These are phyloP conservation scores for Ballota nigra DNA, from an alignment of 257 asterid species.

Conservation along the genomic window DNA sequence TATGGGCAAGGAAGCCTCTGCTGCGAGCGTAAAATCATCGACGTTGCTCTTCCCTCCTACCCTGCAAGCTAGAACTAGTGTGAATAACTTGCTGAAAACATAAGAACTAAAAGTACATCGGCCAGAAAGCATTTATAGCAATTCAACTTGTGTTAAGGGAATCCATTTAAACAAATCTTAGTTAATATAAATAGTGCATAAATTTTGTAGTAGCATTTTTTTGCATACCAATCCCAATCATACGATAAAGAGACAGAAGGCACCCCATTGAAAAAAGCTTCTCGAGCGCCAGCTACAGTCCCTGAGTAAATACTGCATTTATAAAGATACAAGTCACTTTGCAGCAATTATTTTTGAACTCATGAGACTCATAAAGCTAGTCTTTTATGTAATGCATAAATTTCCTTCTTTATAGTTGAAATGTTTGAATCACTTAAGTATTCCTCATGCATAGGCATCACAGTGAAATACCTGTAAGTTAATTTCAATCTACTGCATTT, in stretches of 20 bases:
- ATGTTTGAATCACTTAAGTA: background rate
- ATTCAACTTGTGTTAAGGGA: no score
- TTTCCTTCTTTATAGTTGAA: background rate
- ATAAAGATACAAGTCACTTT: constrained; percentile 43
- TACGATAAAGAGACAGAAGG: constrained; percentile 81
- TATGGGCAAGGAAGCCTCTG: constrained; percentile 80
- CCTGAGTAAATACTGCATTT: constrained; percentile 79
- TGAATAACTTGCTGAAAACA: background rate
- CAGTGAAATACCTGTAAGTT: constrained; percentile 1
- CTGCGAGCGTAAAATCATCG: constrained; percentile 60
- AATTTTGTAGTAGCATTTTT: background rate
- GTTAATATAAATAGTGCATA: background rate
- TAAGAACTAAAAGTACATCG: background rate
- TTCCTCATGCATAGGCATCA: background rate
- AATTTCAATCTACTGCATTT: background rate
- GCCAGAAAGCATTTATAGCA: background rate
- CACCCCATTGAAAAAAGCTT: constrained; percentile 74
- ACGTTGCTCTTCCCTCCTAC: constrained; percentile 52
- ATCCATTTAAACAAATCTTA: background rate
- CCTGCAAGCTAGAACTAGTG: constrained; percentile 40
- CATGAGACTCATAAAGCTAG: background rate
- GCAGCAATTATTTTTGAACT: background rate
- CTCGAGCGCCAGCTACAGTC: constrained; percentile 96
- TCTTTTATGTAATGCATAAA: background rate
- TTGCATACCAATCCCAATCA: constrained; percentile 54